Base-by-base conservation (phyloP, 78 protist species). In the Trichosphaerium sp. region DNA sequence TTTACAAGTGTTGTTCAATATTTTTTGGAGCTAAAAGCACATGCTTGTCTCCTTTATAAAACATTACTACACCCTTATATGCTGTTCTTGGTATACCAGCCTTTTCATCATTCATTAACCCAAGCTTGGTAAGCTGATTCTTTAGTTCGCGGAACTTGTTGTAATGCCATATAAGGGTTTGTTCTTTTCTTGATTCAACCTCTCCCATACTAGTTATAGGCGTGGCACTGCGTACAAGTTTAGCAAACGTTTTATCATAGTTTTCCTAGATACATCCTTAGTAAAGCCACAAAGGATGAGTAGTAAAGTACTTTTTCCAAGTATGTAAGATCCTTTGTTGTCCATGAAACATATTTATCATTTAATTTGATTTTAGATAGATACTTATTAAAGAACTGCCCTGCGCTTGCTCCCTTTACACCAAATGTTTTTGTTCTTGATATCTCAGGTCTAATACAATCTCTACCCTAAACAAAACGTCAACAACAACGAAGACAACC, bases 371-470 rank as follows among this genome's bases (percentile, higher is more conserved):
- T 88, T n/a, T 58, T 35, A 26, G 29, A 40, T 5, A 92, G 60
- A 47, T 70, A 37, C 1, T 41, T 12, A 29, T 55, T 52, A 39
- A 25, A 92, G 52, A 85, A 75, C 14, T 69, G 69, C 40, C 77
- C 70, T 11, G n/a, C 14, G 42, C 74, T 72, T 3, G 72, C 70
- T 23, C 96, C 96, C 25, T 54, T 11, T 7, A n/a, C 34, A 1
- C 92, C 93, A 21, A 82, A 79, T 1, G 85, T 86, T 58, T 4
- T 34, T 0, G 88, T 80, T 25, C 96, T 71, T 26, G 91, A 65
- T 2, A 91, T 25, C 23, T 87, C 84, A 2, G 96, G 96, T 23
- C 75, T 42, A 11, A 90, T 62, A 82, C 95, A 90, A 8, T 58
- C 74, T 34, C 78, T 61, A 6, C 75, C 75, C 43, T 72, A 48